Evolutionary conservation across 2,329 filamentous ascomycete genomes (phyloP), one percentile per base, ranked within the genome.

Genomic region (Fusarium nodosum): DNA sequence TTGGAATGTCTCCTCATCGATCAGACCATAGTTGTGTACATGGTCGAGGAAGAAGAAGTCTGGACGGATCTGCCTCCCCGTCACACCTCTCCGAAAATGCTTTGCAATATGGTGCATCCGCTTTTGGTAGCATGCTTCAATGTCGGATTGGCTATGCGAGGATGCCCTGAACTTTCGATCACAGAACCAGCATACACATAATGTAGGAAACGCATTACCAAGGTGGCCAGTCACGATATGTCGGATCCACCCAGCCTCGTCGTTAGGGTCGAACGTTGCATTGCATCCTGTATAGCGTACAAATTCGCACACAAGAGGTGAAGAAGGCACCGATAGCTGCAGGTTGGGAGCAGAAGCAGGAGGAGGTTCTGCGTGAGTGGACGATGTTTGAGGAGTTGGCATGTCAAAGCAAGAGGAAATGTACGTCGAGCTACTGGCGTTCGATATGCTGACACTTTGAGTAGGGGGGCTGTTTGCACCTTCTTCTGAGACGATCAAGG

Each of bases 171-270:
- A 85, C 13, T 16, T 46, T 53, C 83, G 77, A 56, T 83, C 77
- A 69, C 87, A 89, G 62, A 86, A 88, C 81, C 82, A 86, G 69
- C 87, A 89, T 0, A 79, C 55, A 7, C 78, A 78, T 13, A 67
- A 68, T 0, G 13, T 11, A 0, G 85, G 85, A 8, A 82, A 79
- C 0, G 20, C 57, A 6, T 74, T 34, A 0, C 36, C 3, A 11
- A 82, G 69, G 64, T 87, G 85, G 1, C 77, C 72, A 1, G 64
- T 28, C 3, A 74, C 55, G 30, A 82, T 80, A 61, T 89, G 87
- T 0, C 77, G 58, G 16, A 85, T 80, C 86, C 86, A 88, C 4
- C 18, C 54, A 1, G 78, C 69, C 24, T 75, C 70, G 0, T 85
- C 76, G 12, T 81, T 73, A 4, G 79, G 66, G 8, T 61, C 36